These are phyloP conservation scores for Exophiala xenobiotica DNA, from an alignment of 2,329 filamentous ascomycete genomes.

Conservation along the genomic window DNA sequence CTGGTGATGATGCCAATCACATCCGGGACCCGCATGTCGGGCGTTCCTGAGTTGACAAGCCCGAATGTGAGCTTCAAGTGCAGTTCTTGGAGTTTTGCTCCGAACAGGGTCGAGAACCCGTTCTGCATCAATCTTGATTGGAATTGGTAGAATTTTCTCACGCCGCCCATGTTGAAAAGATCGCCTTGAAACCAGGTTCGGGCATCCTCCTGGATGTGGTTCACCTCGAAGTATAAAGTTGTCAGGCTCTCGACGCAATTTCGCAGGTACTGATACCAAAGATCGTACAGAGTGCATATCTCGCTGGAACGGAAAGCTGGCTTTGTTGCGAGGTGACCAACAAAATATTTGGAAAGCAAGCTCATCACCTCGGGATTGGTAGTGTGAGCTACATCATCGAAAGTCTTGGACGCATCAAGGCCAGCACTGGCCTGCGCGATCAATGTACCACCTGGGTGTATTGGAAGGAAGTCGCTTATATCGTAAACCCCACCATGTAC, in stretches of 20 bases:
- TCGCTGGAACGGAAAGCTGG: conserved; percentile 12
- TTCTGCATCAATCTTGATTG: conserved; percentile 19
- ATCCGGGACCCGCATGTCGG: conserved; percentile 15
- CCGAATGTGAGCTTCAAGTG: conserved; percentile 19
- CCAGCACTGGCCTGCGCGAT: conserved; percentile 19
- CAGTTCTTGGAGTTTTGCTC: conserved; percentile 18
- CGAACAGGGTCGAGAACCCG: conserved; percentile 19
- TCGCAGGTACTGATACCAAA: conserved; percentile 20
- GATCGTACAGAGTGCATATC: conserved; percentile 17
- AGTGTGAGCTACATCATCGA: conserved; percentile 17
- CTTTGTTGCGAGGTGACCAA: conserved; percentile 16
- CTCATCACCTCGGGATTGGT: conserved; percentile 19
- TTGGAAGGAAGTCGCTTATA: conserved; percentile 17
- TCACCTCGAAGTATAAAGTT: conserved; percentile 20
- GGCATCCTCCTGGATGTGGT: conserved; percentile 16
- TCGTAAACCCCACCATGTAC: conserved; percentile 19
- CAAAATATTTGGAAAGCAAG: conserved; percentile 17
- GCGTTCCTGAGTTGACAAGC: conserved; percentile 11
- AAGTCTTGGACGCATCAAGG: conserved; percentile 19
- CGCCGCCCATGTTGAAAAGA: conserved; percentile 17
- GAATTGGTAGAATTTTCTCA: conserved; percentile 19
- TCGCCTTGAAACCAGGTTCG: conserved; percentile 19
- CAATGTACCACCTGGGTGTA: conserved; percentile 16
- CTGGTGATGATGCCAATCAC: conserved; percentile 21
- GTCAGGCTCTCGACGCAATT: conserved; percentile 19